These are phyloP conservation scores for Chimonanthus praecox DNA, from an alignment of 164 flowering plant genomes.

Conservation along the genomic window DNA sequence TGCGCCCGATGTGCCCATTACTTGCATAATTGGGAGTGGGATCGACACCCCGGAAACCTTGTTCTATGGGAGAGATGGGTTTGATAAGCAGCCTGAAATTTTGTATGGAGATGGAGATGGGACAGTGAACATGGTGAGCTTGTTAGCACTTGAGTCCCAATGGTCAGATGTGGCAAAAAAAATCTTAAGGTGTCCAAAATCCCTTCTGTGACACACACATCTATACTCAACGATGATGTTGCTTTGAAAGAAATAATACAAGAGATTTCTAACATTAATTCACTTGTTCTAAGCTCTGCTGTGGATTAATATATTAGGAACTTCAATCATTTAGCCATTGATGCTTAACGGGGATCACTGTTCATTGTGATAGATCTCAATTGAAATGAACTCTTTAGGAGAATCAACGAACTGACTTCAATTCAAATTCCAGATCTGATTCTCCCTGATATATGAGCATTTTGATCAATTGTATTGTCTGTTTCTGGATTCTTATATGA, in stretches of 20 bases:
- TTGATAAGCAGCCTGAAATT: conserved; percentile 62
- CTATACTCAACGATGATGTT: conserved; percentile 37
- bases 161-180: conserved; percentile 40
- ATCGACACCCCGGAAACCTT: conserved; percentile 61
- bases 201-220: conserved; percentile 48
- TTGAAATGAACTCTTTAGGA: neutral
- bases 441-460: neutral
- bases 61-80: conserved; percentile 52
- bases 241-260: conserved; percentile 40
- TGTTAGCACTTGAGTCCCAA: conserved; percentile 42
- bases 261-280: conserved; percentile 44
- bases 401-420: neutral
- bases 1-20: conserved; percentile 50
- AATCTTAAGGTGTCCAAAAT: conserved; percentile 37
- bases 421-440: neutral
- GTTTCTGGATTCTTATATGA: no score
- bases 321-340: no score
- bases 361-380: no score
- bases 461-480: no score
- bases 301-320: no score
- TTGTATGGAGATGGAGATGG: conserved; percentile 98
- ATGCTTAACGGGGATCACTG: neutral
- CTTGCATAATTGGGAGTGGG: conserved; percentile 71
- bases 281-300: conserved; percentile 9
- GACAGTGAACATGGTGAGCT: conserved; percentile 79